A percentile compares a stretch with the other conserved stretches of the same genome.
Evolutionary conservation across 768 basidiomycete genomes (phyloP).

Genomic region (Tricholoma furcatifolium): DNA sequence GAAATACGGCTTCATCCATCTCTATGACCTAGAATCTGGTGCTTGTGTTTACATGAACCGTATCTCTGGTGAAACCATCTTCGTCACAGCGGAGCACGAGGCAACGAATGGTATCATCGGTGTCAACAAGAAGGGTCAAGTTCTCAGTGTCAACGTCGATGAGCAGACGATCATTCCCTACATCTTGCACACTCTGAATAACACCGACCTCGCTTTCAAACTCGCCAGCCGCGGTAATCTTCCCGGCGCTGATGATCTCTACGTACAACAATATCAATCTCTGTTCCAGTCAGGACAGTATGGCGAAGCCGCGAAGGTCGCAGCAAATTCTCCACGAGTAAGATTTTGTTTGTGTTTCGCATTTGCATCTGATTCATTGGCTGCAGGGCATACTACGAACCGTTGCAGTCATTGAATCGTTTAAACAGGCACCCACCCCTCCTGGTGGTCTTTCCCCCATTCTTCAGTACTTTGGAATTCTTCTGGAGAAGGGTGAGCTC

Average conservation of each 20-base stretch:
- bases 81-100: conserved; percentile 97
- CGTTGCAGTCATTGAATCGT: conserved; percentile 92
- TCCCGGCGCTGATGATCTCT: conserved; percentile 96
- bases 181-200: conserved; percentile 90
- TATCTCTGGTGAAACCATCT: conserved; percentile 98
- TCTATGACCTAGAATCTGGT: conserved; percentile 97
- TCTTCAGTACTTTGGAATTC: conserved; percentile 95
- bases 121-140: conserved; percentile 99
- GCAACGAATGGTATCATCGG: conserved; percentile 94
- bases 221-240: conserved; percentile 94
- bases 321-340: conserved; percentile 93
- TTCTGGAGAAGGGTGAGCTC: conserved; percentile 97
- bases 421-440: conserved; percentile 92
- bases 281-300: conserved; percentile 88
- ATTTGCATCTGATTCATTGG: conserved; percentile 3
- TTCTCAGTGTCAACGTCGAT: conserved; percentile 94
- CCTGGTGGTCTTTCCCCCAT: conserved; percentile 93
- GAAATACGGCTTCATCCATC: conserved; percentile 98
- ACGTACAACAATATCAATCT: conserved; percentile 90
- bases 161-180: conserved; percentile 96
- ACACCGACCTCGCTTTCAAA: conserved; percentile 97
- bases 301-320: conserved; percentile 94
- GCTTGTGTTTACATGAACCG: conserved; percentile 99
- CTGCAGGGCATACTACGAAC: conserved; percentile 86
- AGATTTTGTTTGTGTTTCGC: conserved; percentile 24